Conservation (phyloP, 768 basidiomycete species). For the Xerocomus potaroensis region DNA sequence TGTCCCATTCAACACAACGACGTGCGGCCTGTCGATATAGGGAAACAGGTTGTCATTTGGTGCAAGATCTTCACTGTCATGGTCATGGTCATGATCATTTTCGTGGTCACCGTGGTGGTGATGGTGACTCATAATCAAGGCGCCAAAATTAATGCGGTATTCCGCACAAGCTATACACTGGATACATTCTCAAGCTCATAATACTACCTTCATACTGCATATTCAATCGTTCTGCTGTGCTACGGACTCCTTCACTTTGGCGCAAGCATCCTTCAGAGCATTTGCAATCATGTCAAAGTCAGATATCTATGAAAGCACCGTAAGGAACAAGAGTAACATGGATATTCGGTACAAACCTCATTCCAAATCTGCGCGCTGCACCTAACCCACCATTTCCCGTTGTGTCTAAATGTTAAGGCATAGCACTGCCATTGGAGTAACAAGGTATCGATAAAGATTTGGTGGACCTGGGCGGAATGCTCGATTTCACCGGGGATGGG, state of each 20-base stretch:
- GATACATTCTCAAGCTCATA: too few species aligned
- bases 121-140: too few species aligned
- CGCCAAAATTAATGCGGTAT: too few species aligned
- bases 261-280: slow-evolving; percentile 24
- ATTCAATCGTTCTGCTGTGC: slow-evolving; percentile 3
- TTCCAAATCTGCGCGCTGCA: slow-evolving; percentile 32
- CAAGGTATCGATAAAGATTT: slow-evolving; percentile 16
- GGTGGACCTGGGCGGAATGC: slow-evolving; percentile 10
- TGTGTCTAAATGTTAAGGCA: slow-evolving; percentile 19
- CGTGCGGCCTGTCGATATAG: slow-evolving; percentile 76
- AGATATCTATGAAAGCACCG: slow-evolving; percentile 22
- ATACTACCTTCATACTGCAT: too few species aligned
- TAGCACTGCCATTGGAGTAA: slow-evolving; percentile 20
- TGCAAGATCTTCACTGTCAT: slow-evolving; percentile 43
- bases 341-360: slow-evolving; percentile 19
- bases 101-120: slow-evolving; percentile 46
- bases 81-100: slow-evolving; percentile 54
- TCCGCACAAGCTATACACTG: too few species aligned
- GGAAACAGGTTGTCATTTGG: slow-evolving; percentile 68
- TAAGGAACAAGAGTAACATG: neutral
- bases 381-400: slow-evolving; percentile 31
- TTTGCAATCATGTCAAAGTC: slow-evolving; percentile 28
- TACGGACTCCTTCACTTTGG: slow-evolving; percentile 10
- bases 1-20: slow-evolving; percentile 70
- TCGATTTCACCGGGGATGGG: slow-evolving; percentile 31